phyloP scores from a whole-genome alignment of 371 early-diverging fungal genomes.

The Polyrhizophydium stewartii region DNA sequence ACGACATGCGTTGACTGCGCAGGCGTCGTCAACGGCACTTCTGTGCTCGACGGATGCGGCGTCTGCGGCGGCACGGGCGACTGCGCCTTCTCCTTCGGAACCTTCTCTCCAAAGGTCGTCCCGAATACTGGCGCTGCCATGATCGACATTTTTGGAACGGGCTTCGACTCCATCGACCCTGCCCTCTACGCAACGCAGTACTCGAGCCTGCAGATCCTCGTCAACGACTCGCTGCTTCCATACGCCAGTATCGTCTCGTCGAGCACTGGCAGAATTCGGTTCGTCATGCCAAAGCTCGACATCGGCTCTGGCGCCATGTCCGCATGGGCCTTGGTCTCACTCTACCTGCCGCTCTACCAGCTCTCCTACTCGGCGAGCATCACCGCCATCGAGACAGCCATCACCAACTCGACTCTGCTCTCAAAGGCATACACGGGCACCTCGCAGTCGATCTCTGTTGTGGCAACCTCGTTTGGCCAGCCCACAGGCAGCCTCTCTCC shows the following conservation, averaged over 20 bases:
- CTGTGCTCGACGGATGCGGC: constrained; percentile 10
- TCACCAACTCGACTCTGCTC: background rate
- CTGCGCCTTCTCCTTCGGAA: constrained; percentile 4
- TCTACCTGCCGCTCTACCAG: background rate
- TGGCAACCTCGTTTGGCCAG: too few species aligned
- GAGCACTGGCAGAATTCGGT: background rate
- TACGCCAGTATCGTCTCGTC: background rate
- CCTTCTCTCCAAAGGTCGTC: constrained; percentile 8
- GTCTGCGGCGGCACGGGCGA: constrained; percentile 16
- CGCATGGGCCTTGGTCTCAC: background rate
- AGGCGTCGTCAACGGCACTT: constrained; percentile 12
- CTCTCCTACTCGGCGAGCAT: background rate
- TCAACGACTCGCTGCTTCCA: background rate
- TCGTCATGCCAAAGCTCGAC: background rate
- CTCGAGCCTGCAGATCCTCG: background rate
- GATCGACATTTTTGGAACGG: constrained; percentile 13
- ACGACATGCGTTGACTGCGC: constrained; percentile 17
- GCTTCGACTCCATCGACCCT: background rate
- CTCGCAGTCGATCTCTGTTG: too few species aligned
- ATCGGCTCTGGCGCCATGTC: background rate
- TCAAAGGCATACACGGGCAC: too few species aligned
- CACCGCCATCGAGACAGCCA: background rate
- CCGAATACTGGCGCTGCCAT: constrained; percentile 11
- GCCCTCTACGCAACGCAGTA: background rate
- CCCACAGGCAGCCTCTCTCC: too few species aligned